Percentiles rank a stretch among this genome's conserved stretches.
These are phyloP conservation scores for Drechmeria coniospora DNA, from an alignment of 2,329 filamentous ascomycete species.

Conservation along the genomic window DNA sequence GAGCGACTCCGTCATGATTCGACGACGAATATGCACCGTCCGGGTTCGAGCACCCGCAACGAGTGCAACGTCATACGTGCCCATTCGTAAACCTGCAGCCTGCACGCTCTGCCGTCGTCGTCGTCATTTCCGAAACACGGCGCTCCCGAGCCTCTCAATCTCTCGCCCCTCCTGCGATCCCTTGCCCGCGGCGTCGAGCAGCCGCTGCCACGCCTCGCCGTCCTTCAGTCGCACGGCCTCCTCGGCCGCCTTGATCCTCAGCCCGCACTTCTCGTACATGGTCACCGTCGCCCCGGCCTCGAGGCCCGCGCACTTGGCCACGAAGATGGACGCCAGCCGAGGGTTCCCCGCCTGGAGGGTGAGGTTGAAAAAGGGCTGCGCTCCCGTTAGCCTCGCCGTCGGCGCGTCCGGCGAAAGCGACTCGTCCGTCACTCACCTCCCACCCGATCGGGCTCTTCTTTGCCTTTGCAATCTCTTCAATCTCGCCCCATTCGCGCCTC, in stretches of 20 bases:
- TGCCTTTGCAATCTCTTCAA: conserved; percentile 68
- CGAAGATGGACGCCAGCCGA: conserved; percentile 66
- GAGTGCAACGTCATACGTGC: no score
- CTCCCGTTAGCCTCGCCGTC: neutral
- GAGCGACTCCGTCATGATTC: neutral
- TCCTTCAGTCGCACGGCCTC: conserved; percentile 79
- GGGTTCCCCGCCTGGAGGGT: conserved; percentile 79
- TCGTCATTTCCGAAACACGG: conserved; percentile 31
- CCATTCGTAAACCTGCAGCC: no score
- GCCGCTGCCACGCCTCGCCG: conserved; percentile 52
- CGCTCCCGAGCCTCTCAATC: conserved; percentile 64
- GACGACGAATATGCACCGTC: neutral
- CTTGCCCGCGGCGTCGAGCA: conserved; percentile 60
- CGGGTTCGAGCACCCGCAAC: no score
- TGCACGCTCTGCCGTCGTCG: neutral
- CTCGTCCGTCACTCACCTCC: conserved; percentile 48
- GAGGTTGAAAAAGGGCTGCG: conserved; percentile 82
- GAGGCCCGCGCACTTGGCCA: conserved; percentile 70
- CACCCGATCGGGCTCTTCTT: conserved; percentile 89
- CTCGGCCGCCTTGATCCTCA: conserved; percentile 77
- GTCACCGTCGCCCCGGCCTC: conserved; percentile 55
- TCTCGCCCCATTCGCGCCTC: conserved; percentile 79
- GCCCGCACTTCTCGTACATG: conserved; percentile 95
- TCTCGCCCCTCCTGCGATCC: conserved; percentile 53
- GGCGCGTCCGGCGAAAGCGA: neutral